Conservation (phyloP, 257 asterid genomes). For the Jasminum sambac region DNA sequence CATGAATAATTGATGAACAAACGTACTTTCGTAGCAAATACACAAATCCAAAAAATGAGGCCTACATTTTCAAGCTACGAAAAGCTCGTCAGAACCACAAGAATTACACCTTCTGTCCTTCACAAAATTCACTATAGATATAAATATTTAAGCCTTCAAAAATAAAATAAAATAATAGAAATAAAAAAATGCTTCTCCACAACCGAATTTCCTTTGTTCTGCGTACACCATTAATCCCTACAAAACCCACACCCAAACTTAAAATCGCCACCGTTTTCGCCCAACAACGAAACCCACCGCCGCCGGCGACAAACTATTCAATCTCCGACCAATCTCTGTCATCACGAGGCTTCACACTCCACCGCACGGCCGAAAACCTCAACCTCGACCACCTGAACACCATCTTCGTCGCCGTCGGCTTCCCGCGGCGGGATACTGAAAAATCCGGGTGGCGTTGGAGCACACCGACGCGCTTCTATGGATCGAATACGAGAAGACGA, state of each 20-base stretch:
- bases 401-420: slow-evolving; percentile 82
- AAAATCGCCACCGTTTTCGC: slow-evolving; percentile 33
- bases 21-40: no score
- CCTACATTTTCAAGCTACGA: not conserved
- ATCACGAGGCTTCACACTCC: slow-evolving; percentile 80
- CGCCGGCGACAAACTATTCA: slow-evolving; percentile 28
- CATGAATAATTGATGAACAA: no score
- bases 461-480: slow-evolving; percentile 81
- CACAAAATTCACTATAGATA: not conserved
- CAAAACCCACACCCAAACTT: slow-evolving; percentile 25
- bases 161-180: not conserved
- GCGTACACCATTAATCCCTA: slow-evolving; percentile 20
- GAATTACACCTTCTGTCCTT: not conserved
- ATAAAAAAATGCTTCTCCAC: slow-evolving; percentile 52
- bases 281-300: slow-evolving; percentile 28
- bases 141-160: not conserved
- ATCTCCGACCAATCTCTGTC: slow-evolving; percentile 60
- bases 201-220: slow-evolving; percentile 41
- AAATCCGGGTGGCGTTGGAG: slow-evolving; percentile 79
- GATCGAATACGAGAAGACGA: slow-evolving; percentile 68
- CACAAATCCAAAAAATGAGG: not conserved
- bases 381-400: slow-evolving; percentile 85
- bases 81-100: not conserved
- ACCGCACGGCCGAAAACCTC: slow-evolving; percentile 51
- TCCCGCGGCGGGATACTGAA: slow-evolving; percentile 80